Evolutionary conservation across 2,329 filamentous ascomycete species (phyloP).

Genomic region (Penicillium sp.): DNA sequence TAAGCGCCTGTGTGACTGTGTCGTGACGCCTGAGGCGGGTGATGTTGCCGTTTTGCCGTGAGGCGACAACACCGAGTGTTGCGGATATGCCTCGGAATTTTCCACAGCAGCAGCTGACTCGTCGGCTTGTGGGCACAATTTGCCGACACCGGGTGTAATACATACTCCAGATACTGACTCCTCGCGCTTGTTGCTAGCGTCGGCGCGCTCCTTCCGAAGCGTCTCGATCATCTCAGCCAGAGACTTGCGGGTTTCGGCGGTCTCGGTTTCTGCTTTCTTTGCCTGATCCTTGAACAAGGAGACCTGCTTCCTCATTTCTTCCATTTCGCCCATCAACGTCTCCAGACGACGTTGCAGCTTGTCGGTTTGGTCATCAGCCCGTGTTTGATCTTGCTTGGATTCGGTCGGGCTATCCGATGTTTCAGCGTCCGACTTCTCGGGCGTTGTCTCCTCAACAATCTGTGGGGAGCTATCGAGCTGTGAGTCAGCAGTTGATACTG

Average conservation of each 20-base stretch:
- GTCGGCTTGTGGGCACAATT: constrained; percentile 8
- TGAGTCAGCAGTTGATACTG: constrained; percentile 1
- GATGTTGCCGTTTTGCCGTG: constrained; percentile 44
- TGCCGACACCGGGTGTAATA: constrained; percentile 19
- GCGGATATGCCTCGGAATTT: constrained; percentile 25
- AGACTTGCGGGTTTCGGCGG: constrained; percentile 71
- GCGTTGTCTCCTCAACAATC: constrained; percentile 13
- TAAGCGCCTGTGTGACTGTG: constrained; percentile 35
- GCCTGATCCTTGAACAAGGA: constrained; percentile 77
- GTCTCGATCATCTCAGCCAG: constrained; percentile 87
- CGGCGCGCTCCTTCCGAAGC: constrained; percentile 70
- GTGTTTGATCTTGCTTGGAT: constrained; percentile 39
- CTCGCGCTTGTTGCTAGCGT: constrained; percentile 54
- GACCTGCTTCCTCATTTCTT: constrained; percentile 78
- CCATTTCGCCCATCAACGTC: constrained; percentile 77
- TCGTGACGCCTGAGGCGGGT: constrained; percentile 50
- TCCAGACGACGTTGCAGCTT: constrained; percentile 75
- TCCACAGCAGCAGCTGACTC: constrained; percentile 16
- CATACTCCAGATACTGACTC: constrained; percentile 24
- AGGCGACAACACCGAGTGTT: constrained; percentile 58
- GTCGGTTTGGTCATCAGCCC: constrained; percentile 40
- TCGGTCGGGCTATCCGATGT: constrained; percentile 21
- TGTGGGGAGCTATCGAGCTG: constrained; percentile 9
- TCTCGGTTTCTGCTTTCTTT: constrained; percentile 79
- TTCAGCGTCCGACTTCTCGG: constrained; percentile 20